phyloP scores from a whole-genome alignment of 2,329 filamentous ascomycete genomes.

The Acrodontium crateriforme region DNA sequence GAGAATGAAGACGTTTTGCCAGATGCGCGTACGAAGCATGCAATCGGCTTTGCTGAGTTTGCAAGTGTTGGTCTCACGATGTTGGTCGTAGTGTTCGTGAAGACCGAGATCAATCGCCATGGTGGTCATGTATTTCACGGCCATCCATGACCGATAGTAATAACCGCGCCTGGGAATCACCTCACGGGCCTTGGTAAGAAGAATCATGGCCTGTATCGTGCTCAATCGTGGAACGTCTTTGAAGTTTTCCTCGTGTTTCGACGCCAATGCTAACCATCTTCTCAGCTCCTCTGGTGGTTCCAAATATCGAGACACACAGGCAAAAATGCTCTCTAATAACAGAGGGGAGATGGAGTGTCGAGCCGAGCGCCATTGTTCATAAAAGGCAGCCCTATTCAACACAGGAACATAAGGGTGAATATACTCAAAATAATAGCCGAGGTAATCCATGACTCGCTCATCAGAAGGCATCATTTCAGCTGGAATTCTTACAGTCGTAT shows the following conservation, averaged over 20 bases:
- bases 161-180: constrained; percentile 87
- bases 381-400: constrained; percentile 67
- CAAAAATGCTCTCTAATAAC: constrained; percentile 79
- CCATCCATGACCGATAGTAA: constrained; percentile 96
- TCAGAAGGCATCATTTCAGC: constrained; percentile 87
- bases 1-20: constrained; percentile 75
- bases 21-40: constrained; percentile 69
- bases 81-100: constrained; percentile 71
- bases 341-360: constrained; percentile 77
- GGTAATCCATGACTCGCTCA: constrained; percentile 66
- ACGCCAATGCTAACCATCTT: constrained; percentile 84
- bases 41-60: constrained; percentile 60
- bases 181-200: constrained; percentile 82
- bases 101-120: constrained; percentile 88
- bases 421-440: constrained; percentile 79
- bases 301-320: constrained; percentile 70
- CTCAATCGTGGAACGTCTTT: constrained; percentile 83
- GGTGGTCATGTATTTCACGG: constrained; percentile 75
- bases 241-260: constrained; percentile 81
- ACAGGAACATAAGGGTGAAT: constrained; percentile 91
- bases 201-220: constrained; percentile 77
- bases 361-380: constrained; percentile 77
- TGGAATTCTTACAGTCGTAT: constrained; percentile 72
- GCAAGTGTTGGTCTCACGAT: constrained; percentile 57
- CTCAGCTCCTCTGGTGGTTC: constrained; percentile 74